Evolutionary conservation across 1,139 yeast genomes (phyloP).

Genomic region (Meyerozyma smithsonii): DNA sequence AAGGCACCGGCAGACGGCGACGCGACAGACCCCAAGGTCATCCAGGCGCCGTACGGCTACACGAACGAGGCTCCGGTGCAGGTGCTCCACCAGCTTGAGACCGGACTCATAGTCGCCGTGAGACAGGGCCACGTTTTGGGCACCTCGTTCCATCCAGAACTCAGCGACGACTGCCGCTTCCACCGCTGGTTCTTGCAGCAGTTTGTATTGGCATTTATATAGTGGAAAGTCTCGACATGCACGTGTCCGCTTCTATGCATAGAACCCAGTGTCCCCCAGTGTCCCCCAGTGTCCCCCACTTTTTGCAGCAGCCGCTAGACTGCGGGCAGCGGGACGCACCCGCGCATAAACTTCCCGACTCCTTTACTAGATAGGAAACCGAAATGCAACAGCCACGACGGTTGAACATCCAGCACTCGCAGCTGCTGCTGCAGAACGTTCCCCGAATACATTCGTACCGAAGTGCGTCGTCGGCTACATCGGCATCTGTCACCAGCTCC

Average conservation of each 20-base stretch:
- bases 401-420: neutral
- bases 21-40: slow-evolving; percentile 17
- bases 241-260: neutral
- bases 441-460: neutral
- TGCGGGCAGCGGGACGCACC: neutral
- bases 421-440: neutral
- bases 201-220: slow-evolving; percentile 29
- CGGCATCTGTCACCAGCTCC: slow-evolving; percentile 6
- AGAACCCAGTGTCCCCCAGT: no score
- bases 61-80: slow-evolving; percentile 31
- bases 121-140: slow-evolving; percentile 65
- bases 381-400: neutral
- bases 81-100: slow-evolving; percentile 35
- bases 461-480: slow-evolving; percentile 2
- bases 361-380: neutral
- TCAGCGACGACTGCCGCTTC: slow-evolving; percentile 52
- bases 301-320: neutral
- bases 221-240: neutral
- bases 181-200: slow-evolving; percentile 70
- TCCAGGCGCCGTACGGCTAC: slow-evolving; percentile 23
- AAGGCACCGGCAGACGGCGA: slow-evolving; percentile 7
- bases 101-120: slow-evolving; percentile 61
- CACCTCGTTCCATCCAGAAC: slow-evolving; percentile 81
- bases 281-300: neutral
- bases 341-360: neutral